phyloP scores from a whole-genome alignment of 495 filamentous ascomycete species.

The Zalerion maritima region DNA sequence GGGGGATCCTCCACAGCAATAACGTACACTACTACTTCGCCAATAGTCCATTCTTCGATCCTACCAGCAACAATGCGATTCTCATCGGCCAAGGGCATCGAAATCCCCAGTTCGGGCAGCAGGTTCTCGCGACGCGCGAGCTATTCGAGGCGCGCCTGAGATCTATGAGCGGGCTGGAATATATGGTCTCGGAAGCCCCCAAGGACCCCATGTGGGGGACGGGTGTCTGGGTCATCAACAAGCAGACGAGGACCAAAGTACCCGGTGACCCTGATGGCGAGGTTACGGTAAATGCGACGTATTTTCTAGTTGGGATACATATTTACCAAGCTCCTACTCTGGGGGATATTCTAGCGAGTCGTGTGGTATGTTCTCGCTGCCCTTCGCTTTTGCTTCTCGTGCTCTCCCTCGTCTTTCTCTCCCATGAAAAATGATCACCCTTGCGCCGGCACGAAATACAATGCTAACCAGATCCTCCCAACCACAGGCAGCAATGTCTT shows the following conservation, averaged over 20 bases:
- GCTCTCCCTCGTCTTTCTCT: background rate
- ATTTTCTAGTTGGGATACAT: constrained; percentile 72
- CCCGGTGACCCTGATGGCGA: constrained; percentile 46
- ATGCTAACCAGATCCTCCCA: constrained; percentile 11
- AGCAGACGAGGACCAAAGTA: constrained; percentile 61
- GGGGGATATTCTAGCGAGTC: constrained; percentile 56
- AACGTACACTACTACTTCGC: constrained; percentile 81
- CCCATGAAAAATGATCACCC: background rate
- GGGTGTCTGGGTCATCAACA: constrained; percentile 84
- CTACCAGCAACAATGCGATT: constrained; percentile 72
- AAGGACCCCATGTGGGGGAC: constrained; percentile 48
- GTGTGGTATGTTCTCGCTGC: constrained; percentile 42
- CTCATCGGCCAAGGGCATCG: constrained; percentile 59
- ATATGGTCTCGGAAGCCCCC: constrained; percentile 63
- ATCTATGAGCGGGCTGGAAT: constrained; percentile 72
- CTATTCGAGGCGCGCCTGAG: constrained; percentile 63
- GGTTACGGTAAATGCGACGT: constrained; percentile 57
- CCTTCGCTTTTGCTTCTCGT: constrained; percentile 1
- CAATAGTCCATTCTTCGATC: constrained; percentile 81
- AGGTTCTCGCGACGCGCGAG: constrained; percentile 54
- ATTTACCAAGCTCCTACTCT: constrained; percentile 83
- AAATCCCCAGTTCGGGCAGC: constrained; percentile 43
- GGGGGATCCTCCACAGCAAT: constrained; percentile 47
- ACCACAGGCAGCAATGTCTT: constrained; percentile 38
- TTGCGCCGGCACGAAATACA: constrained; percentile 1